phyloP scores from a whole-genome alignment of 2,329 filamentous ascomycete genomes.

The Colletotrichum plurivorum region DNA sequence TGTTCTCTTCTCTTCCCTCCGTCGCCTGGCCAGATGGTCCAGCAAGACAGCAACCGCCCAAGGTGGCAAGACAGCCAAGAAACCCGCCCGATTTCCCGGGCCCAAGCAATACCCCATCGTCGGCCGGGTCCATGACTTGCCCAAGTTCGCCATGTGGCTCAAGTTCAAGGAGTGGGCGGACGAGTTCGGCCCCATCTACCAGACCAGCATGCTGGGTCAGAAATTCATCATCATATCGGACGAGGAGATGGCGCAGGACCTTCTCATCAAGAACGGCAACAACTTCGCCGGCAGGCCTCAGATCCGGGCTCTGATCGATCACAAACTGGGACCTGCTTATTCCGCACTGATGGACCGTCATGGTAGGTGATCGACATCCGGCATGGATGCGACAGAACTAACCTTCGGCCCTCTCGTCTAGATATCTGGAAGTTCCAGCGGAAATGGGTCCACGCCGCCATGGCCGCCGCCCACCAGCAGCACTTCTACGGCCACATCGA shows the following conservation, averaged over 20 bases:
- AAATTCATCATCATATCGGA: conserved; percentile 62
- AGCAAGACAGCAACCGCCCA: neutral
- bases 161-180: conserved; percentile 65
- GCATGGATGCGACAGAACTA: neutral
- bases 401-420: conserved; percentile 39
- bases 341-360: conserved; percentile 66
- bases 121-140: conserved; percentile 64
- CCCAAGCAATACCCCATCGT: conserved; percentile 63
- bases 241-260: conserved; percentile 62
- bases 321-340: conserved; percentile 63
- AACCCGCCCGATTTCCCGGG: conserved; percentile 56
- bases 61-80: conserved; percentile 39
- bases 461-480: conserved; percentile 55
- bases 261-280: conserved; percentile 64
- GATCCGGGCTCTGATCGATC: conserved; percentile 63
- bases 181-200: conserved; percentile 59
- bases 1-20: conserved; percentile 57
- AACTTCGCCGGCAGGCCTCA: conserved; percentile 66
- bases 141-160: conserved; percentile 62
- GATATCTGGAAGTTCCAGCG: conserved; percentile 64
- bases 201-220: conserved; percentile 56
- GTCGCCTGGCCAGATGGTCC: conserved; percentile 54
- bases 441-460: conserved; percentile 66
- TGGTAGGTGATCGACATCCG: conserved; percentile 50
- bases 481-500: conserved; percentile 66